phyloP scores from a whole-genome alignment of 192 early-diverging fungal genomes.

The Dimargaris verticillata region DNA sequence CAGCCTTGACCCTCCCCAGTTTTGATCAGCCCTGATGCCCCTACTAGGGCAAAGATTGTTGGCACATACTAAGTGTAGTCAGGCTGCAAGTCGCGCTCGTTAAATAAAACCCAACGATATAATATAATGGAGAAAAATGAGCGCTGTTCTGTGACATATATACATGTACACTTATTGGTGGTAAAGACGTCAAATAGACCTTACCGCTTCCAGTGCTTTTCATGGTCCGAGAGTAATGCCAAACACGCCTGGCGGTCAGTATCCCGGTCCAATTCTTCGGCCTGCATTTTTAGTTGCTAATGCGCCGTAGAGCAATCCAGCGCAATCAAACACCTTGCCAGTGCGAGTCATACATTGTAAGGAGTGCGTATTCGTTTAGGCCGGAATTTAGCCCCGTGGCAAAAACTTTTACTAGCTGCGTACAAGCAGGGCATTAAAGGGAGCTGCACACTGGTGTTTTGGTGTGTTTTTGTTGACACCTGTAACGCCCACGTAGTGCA shows the following conservation, averaged over 20 bases:
- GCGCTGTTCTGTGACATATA: background rate
- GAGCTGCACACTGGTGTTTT: too few species aligned
- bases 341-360: background rate
- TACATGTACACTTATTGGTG: background rate
- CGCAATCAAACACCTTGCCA: background rate
- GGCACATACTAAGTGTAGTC: slow-evolving; percentile 29
- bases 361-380: background rate
- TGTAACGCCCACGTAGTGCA: background rate
- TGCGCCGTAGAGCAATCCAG: background rate
- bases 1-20: background rate
- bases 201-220: slow-evolving; percentile 35
- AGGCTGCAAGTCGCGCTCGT: slow-evolving; percentile 14
- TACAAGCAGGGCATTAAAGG: background rate
- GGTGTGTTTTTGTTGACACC: background rate
- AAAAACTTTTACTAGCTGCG: background rate
- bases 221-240: slow-evolving; percentile 26
- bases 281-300: slow-evolving; percentile 10
- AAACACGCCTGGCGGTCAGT: slow-evolving; percentile 22
- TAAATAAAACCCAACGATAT: background rate
- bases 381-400: background rate
- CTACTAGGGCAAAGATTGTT: slow-evolving; percentile 33
- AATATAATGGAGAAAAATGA: background rate
- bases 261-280: slow-evolving; percentile 37
- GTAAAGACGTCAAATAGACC: background rate
- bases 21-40: slow-evolving; percentile 28